phyloP scores from a whole-genome alignment of 768 basidiomycete genomes.

The Dentipellis sp. region DNA sequence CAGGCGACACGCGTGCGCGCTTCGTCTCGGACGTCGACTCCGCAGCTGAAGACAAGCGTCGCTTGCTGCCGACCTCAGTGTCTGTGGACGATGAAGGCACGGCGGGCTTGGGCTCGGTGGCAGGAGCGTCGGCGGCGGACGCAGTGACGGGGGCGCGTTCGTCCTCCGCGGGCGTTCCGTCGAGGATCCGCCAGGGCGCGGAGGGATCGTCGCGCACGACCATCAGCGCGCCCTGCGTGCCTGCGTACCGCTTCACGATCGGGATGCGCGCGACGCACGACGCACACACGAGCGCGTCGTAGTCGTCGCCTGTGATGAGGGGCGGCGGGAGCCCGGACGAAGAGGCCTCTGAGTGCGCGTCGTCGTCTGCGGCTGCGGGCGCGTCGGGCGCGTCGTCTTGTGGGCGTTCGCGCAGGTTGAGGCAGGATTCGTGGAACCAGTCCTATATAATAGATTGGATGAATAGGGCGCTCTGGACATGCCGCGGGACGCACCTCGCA shows the following conservation, averaged over 20 bases:
- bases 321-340: constrained; percentile 60
- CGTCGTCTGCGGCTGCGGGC: constrained; percentile 27
- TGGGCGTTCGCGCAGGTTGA: constrained; percentile 67
- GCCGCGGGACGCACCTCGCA: constrained; percentile 55
- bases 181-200: constrained; percentile 46
- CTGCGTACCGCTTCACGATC: constrained; percentile 52
- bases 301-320: constrained; percentile 56
- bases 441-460: constrained; percentile 37
- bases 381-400: constrained; percentile 33
- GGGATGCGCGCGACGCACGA: constrained; percentile 51
- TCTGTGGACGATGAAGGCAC: not conserved
- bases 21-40: constrained; percentile 21
- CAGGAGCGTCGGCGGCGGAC: constrained; percentile 11
- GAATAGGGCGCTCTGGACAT: constrained; percentile 1
- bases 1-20: constrained; percentile 30
- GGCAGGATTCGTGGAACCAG: constrained; percentile 89
- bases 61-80: not conserved
- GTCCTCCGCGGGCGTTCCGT: constrained; percentile 21
- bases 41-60: not conserved
- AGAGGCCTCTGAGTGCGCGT: constrained; percentile 51
- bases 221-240: constrained; percentile 59
- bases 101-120: constrained; percentile 2
- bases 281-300: constrained; percentile 70
- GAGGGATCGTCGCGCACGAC: constrained; percentile 42
- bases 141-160: constrained; percentile 14